These are phyloP conservation scores for Echinochloa phyllopogon DNA, from an alignment of 176 grass and related monocot genomes.

Conservation along the genomic window DNA sequence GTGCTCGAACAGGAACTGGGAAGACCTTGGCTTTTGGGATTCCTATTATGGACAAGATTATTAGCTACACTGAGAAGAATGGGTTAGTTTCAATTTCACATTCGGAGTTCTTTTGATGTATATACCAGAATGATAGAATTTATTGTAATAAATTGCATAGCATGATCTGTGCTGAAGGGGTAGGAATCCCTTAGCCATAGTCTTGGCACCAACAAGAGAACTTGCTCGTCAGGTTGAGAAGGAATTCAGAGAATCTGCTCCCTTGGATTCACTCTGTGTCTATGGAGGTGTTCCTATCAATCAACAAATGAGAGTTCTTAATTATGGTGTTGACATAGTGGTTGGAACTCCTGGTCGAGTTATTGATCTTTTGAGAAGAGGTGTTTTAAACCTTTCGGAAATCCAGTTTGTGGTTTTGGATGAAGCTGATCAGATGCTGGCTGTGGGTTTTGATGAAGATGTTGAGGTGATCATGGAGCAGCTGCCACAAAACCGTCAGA, in stretches of 20 bases:
- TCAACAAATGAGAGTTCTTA: slow-evolving; percentile 88
- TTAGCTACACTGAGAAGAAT: slow-evolving; percentile 74
- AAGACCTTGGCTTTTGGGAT: slow-evolving; percentile 99
- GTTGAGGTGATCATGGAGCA: slow-evolving; percentile 79
- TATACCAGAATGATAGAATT: slow-evolving; percentile 22
- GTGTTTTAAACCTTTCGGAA: slow-evolving; percentile 71
- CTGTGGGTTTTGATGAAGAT: slow-evolving; percentile 85
- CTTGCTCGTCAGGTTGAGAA: slow-evolving; percentile 97
- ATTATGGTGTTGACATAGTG: slow-evolving; percentile 89
- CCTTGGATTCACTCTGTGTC: slow-evolving; percentile 82
- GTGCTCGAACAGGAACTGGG: slow-evolving; percentile 88
- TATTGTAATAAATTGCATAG: slow-evolving; percentile 51
- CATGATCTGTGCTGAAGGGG: slow-evolving; percentile 56
- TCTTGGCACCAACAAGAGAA: slow-evolving; percentile 94
- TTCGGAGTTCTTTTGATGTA: background rate
- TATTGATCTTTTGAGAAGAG: slow-evolving; percentile 84
- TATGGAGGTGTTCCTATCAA: slow-evolving; percentile 90
- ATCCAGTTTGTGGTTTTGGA: slow-evolving; percentile 82
- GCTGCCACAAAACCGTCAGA: slow-evolving; percentile 67
- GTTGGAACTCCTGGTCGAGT: slow-evolving; percentile 86
- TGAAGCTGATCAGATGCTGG: slow-evolving; percentile 85
- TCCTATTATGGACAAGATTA: slow-evolving; percentile 92
- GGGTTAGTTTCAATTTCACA: slow-evolving; percentile 69
- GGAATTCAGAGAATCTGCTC: slow-evolving; percentile 90
- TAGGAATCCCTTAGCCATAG: slow-evolving; percentile 84